Evolutionary conservation across 225 moss, liverwort and hornwort genomes (phyloP).

Genomic region (Straminergon stramineum): DNA sequence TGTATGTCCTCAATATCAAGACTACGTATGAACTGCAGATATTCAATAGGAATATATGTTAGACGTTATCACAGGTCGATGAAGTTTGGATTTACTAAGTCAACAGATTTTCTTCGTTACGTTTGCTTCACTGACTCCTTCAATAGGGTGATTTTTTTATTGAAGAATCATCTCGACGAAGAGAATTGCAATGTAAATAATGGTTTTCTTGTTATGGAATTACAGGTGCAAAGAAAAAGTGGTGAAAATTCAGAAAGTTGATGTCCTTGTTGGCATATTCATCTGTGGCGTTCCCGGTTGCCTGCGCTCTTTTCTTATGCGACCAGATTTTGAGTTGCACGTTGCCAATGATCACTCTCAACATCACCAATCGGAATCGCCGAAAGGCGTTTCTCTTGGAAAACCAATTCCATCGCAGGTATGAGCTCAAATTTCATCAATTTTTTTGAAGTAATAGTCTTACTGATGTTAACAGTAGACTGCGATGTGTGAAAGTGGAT

Average conservation of each 20-base stretch:
- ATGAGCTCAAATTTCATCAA: neutral
- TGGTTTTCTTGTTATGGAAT: neutral
- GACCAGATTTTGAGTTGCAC: constrained; percentile 73
- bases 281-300: constrained; percentile 71
- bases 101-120: neutral
- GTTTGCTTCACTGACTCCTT: neutral
- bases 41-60: neutral
- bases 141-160: neutral
- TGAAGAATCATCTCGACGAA: neutral
- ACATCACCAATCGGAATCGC: constrained; percentile 25
- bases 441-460: neutral
- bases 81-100: neutral
- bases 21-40: neutral
- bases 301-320: constrained; percentile 64
- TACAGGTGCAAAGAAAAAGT: constrained; percentile 68
- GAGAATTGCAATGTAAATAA: neutral
- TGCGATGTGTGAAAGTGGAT: neutral
- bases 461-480: neutral
- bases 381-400: neutral
- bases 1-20: neutral
- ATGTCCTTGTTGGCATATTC: constrained; percentile 66
- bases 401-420: neutral
- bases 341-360: constrained; percentile 49
- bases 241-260: constrained; percentile 64
- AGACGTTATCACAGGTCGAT: neutral